Base-by-base conservation (phyloP, 1,284 basidiomycete genomes). In the Bondarzewia mesenterica region DNA sequence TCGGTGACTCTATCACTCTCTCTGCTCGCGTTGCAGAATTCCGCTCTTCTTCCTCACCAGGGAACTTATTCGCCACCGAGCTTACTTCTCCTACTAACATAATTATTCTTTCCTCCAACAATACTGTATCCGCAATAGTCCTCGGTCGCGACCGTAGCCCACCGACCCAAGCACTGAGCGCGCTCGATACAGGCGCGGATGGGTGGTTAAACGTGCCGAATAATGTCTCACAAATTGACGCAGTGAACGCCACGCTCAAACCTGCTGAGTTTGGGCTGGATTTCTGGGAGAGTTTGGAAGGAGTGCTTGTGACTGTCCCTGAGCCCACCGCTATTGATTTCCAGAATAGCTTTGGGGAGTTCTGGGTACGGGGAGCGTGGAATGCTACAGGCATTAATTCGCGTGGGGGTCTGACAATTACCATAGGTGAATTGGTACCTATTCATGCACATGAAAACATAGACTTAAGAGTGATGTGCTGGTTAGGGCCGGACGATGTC, bases 201-300 rank as follows among this genome's bases (percentile, higher is more conserved):
- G 77, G 77, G 0, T 77, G 73, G 64, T 64, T 82, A 7, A 74
- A 73, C 4, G 65, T 75, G 3, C 79, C 79, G 5, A 78, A 76
- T 56, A 80, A 81, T 54, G 62, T 65, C n/a, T 75, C 68, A 36
- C 66, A 63, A 16, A 58, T 81, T 29, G 72, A 75, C 49, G 55
- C 54, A 1, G 63, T 69, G 15, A 76, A 81, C 54, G 63, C 70
- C 3, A 69, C 70, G 5, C 59, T 82, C 35, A 66, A 71, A 46
- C 78, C 80, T 0, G 66, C 70, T 10, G 60, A 64, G 27, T 82
- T 69, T 52, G 80, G 80, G 4, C 57, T 82, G 40, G 80, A 82
- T 56, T 83, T 83, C 57, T 84, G 80, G 79, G 72, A 78, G 57
- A 80, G 77, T 57, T 63, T 82, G 14, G 76, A 80, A 53, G 79